Conservation (phyloP, 2,329 filamentous ascomycete genomes). For the Neofusicoccum sp. region DNA sequence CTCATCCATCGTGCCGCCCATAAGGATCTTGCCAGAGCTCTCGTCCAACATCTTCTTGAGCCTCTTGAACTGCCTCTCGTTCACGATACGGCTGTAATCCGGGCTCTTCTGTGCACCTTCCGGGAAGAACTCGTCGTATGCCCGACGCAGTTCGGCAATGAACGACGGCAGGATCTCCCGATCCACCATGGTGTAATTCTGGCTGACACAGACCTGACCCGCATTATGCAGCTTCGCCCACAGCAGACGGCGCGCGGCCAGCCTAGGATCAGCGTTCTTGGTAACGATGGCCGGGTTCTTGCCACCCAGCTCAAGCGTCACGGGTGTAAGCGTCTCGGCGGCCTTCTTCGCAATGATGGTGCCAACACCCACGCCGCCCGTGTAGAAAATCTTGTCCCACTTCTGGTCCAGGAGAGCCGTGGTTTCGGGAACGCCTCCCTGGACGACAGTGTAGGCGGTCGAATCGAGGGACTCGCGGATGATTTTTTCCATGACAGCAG, state of each 20-base stretch:
- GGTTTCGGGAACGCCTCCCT: slow-evolving; percentile 78
- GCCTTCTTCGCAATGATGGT: slow-evolving; percentile 54
- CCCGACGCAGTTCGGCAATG: slow-evolving; percentile 69
- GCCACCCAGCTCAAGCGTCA: slow-evolving; percentile 86
- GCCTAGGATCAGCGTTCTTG: slow-evolving; percentile 71
- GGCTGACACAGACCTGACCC: slow-evolving; percentile 87
- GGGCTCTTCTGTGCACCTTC: slow-evolving; percentile 73
- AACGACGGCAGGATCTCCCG: slow-evolving; percentile 69
- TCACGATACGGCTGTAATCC: slow-evolving; percentile 79
- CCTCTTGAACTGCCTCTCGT: slow-evolving; percentile 72
- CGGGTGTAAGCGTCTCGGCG: slow-evolving; percentile 66
- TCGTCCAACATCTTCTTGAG: slow-evolving; percentile 90
- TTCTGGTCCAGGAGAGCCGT: slow-evolving; percentile 80
- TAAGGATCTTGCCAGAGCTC: slow-evolving; percentile 76
- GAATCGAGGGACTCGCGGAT: slow-evolving; percentile 74
- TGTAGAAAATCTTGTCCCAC: slow-evolving; percentile 99
- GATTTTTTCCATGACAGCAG: slow-evolving; percentile 76
- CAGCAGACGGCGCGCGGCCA: slow-evolving; percentile 79
- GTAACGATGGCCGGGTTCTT: slow-evolving; percentile 90
- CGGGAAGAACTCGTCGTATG: slow-evolving; percentile 77
- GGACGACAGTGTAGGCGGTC: slow-evolving; percentile 71
- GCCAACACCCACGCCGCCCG: slow-evolving; percentile 73
- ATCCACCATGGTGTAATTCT: slow-evolving; percentile 90
- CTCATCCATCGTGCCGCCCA: slow-evolving; percentile 83
- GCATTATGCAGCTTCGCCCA: slow-evolving; percentile 88